These are phyloP conservation scores for Ceratocystis eucalypticola DNA, from an alignment of 2,329 filamentous ascomycete genomes.

Conservation along the genomic window DNA sequence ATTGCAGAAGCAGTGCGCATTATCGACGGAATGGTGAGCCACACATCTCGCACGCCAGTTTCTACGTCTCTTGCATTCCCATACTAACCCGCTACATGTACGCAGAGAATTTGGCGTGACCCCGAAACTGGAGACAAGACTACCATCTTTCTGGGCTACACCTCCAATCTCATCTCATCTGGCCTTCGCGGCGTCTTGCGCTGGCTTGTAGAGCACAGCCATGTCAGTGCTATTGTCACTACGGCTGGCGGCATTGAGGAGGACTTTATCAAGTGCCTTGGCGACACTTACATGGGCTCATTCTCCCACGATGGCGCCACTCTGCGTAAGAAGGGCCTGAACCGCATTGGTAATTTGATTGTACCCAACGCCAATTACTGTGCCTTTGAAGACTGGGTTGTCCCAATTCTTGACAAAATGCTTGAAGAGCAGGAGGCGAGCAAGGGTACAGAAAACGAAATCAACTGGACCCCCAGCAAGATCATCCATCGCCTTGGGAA, in stretches of 20 bases:
- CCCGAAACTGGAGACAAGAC: constrained; percentile 65
- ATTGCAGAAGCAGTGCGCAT: constrained; percentile 80
- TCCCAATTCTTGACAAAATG: constrained; percentile 91
- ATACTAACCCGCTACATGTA: background rate
- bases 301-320: constrained; percentile 66
- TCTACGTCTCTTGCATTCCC: background rate
- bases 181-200: constrained; percentile 82
- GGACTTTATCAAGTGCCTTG: constrained; percentile 96
- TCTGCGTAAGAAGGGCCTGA: constrained; percentile 73
- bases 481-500: constrained; percentile 79
- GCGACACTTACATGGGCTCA: constrained; percentile 79
- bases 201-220: constrained; percentile 83
- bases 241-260: constrained; percentile 93
- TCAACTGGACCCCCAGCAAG: constrained; percentile 88
- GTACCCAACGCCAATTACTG: constrained; percentile 95
- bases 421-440: constrained; percentile 81
- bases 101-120: constrained; percentile 61
- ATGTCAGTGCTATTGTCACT: constrained; percentile 86
- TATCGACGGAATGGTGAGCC: constrained; percentile 80
- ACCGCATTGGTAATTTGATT: constrained; percentile 88
- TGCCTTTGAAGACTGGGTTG: constrained; percentile 92
- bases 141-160: constrained; percentile 95
- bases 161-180: constrained; percentile 93
- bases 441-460: constrained; percentile 51
- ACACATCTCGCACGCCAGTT: background rate